Evolutionary conservation across 805 yeast species (phyloP), one percentile per base, ranked within the genome.

Genomic region (Suhomyces canberraensis): DNA sequence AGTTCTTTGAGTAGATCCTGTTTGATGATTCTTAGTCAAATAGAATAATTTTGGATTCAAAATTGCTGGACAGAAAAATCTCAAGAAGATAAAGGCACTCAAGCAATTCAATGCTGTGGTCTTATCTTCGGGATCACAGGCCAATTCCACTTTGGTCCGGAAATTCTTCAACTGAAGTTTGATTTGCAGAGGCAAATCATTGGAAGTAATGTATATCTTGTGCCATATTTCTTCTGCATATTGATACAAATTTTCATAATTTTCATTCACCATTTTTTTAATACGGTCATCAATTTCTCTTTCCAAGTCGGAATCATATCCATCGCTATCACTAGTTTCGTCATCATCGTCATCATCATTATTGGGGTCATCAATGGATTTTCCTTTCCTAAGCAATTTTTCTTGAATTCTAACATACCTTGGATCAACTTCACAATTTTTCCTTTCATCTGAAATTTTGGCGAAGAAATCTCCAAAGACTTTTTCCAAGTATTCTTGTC

Each of bases 1-100:
- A 0, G 95, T 84, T 41, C 95, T 70, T 45, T 88, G 90, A 2
- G 80, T 70, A 8, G 70, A 69, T 2, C 89, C 87, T 7, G 79
- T 71, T 41, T 88, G 87, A 47, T 85, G 91, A 25, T 75, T 69
- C 35, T 76, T 72, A 0, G 87, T 76, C 33, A 93, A 65, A 42
- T 81, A 79, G 56, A 88, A 89, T 33, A 90, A 59, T 50, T 87
- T 88, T 0, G 98, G 98, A 51, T 88, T 90, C 52, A 93, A 62
- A 19, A 91, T 75, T 0, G 96, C 95, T 0, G 98, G 98, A 50
- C 96, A 89, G 45, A 89, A 75, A 58, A 68, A 68, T 39, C 73
- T 47, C 41, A 91, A 62, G 55, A 91, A 93, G 9, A 91, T 64
- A 50, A 93, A 85, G 1, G 96, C 89, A 15, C 93, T 76, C 21